phyloP scores from a whole-genome alignment of 2,329 filamentous ascomycete genomes.

The Sporothrix mexicana region DNA sequence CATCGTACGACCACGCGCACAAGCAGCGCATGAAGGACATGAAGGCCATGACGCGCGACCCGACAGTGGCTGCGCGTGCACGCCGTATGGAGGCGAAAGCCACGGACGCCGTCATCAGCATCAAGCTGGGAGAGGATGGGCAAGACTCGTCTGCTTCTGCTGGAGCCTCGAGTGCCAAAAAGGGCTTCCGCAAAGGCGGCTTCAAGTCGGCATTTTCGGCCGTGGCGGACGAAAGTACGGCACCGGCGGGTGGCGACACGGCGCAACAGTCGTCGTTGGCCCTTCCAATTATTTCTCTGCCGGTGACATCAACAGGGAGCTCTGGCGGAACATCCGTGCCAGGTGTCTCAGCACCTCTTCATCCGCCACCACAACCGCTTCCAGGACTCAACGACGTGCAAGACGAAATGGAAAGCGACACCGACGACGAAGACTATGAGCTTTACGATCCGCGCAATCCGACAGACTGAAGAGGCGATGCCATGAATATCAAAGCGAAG shows the following conservation, averaged over 20 bases:
- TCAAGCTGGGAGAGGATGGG: constrained; percentile 59
- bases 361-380: not conserved
- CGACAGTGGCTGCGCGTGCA: constrained; percentile 67
- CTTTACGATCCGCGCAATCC: constrained; percentile 67
- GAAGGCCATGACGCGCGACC: constrained; percentile 80
- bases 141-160: constrained; percentile 37
- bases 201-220: constrained; percentile 78
- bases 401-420: constrained; percentile 59
- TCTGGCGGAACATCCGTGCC: not conserved
- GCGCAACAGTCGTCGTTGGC: constrained; percentile 35
- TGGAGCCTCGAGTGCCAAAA: constrained; percentile 60
- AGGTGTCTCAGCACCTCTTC: not conserved
- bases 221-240: constrained; percentile 49
- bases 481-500: too few relatives aligned
- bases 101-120: constrained; percentile 67
- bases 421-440: constrained; percentile 74
- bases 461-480: constrained; percentile 58
- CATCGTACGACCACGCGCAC: constrained; percentile 94
- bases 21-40: constrained; percentile 88
- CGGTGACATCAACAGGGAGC: constrained; percentile 21
- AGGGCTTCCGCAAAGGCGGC: constrained; percentile 82
- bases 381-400: not conserved
- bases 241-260: constrained; percentile 41
- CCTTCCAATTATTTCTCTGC: not conserved
- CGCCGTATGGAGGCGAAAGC: constrained; percentile 74